phyloP scores from a whole-genome alignment of 305 asterid genomes.

The Fraxinus greggii region DNA sequence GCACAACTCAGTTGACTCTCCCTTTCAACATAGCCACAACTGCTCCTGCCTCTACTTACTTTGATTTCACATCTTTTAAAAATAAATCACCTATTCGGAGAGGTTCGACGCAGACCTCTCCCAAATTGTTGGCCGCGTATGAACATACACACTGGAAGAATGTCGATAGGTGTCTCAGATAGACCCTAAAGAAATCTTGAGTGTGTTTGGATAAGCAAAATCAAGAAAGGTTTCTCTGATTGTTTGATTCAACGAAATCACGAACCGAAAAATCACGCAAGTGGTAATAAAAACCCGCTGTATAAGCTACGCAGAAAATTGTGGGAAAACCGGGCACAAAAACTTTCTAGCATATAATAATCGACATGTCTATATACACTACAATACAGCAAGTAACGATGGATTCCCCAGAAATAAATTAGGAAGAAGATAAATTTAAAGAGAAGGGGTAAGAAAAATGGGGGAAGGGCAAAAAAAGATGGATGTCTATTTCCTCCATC shows the following conservation, averaged over 20 bases:
- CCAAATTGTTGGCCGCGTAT: background rate
- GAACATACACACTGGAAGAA: background rate
- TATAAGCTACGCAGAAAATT: background rate
- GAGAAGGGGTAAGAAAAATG: conserved; percentile 13
- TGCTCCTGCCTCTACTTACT: background rate
- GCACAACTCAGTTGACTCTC: conserved; percentile 11
- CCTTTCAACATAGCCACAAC: background rate
- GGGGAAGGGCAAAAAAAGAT: conserved; percentile 29
- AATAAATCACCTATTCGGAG: background rate
- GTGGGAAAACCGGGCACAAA: background rate
- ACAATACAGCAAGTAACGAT: conserved; percentile 30
- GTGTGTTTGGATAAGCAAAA: background rate
- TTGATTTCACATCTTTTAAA: too few species aligned
- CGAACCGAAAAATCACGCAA: background rate
- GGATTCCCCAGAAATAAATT: conserved; percentile 26
- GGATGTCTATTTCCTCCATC: conserved; percentile 37
- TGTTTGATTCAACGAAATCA: background rate
- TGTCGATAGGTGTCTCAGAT: background rate
- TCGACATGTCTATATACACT: conserved; percentile 44
- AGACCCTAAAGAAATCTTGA: background rate
- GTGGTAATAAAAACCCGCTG: background rate
- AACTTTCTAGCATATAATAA: conserved; percentile 18
- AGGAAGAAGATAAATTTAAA: conserved; percentile 5
- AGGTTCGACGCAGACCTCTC: background rate
- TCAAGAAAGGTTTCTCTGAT: background rate